Percentiles rank a stretch among this genome's conserved stretches.
Conservation (phyloP, 139 green algal species). For the Desmodesmus armatus region DNA sequence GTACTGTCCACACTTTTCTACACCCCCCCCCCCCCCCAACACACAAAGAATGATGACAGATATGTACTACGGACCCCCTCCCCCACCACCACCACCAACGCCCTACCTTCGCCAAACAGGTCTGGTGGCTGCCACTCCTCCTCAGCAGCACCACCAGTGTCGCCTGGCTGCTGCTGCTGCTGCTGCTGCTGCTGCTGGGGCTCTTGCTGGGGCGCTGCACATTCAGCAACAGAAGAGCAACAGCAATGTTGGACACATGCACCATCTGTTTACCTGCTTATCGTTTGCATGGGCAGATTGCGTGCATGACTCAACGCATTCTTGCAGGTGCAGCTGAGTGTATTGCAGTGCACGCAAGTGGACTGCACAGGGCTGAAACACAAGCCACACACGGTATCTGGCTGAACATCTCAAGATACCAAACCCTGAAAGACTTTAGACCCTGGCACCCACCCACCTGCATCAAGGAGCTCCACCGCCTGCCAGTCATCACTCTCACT, state of each 20-base stretch:
- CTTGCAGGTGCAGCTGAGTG: too few relatives aligned
- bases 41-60: not conserved
- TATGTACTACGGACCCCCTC: not conserved
- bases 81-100: not conserved
- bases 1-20: too few relatives aligned
- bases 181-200: conserved; percentile 22
- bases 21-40: not conserved
- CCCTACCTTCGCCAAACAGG: conserved; percentile 41
- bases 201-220: not conserved
- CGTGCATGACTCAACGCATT: too few relatives aligned
- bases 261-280: too few relatives aligned
- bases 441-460: too few relatives aligned
- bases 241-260: not conserved
- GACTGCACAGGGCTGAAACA: too few relatives aligned
- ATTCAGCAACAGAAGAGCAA: not conserved
- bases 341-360: too few relatives aligned
- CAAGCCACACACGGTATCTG: too few relatives aligned
- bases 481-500: not conserved
- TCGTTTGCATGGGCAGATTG: too few relatives aligned
- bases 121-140: conserved; percentile 22
- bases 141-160: not conserved
- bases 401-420: too few relatives aligned
- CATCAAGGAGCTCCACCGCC: not conserved
- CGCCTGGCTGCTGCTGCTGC: not conserved
- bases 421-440: too few relatives aligned